phyloP scores from a whole-genome alignment of 2,329 filamentous ascomycete genomes.

The Penicillium polonicum region DNA sequence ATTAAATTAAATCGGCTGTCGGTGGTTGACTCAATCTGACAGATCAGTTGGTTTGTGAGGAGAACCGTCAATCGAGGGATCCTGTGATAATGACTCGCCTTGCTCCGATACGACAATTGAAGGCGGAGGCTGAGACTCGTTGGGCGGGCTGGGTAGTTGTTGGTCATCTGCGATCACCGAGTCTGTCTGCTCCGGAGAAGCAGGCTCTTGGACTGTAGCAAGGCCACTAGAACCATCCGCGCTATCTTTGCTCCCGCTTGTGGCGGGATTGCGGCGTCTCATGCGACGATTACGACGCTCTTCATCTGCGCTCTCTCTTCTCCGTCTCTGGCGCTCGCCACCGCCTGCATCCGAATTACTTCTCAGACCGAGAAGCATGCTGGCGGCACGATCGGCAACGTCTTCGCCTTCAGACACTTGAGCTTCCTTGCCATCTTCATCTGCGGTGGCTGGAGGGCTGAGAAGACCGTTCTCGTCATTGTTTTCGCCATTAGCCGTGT shows the following conservation, averaged over 20 bases:
- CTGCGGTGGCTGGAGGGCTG: slow-evolving; percentile 50
- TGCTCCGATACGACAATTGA: slow-evolving; percentile 42
- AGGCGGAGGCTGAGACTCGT: slow-evolving; percentile 29
- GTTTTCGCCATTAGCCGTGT: slow-evolving; percentile 41
- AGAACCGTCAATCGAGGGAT: slow-evolving; percentile 23
- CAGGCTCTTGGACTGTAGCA: slow-evolving; percentile 34
- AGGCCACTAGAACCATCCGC: slow-evolving; percentile 29
- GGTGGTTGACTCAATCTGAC: slow-evolving; percentile 21
- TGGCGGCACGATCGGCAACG: slow-evolving; percentile 79
- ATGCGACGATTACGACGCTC: slow-evolving; percentile 68
- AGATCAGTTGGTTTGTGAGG: slow-evolving; percentile 25
- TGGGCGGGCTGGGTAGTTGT: slow-evolving; percentile 23
- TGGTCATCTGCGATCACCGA: slow-evolving; percentile 22
- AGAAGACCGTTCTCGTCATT: slow-evolving; percentile 41
- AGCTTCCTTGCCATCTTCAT: slow-evolving; percentile 35
- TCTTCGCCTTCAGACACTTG: slow-evolving; percentile 61
- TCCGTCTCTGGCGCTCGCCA: slow-evolving; percentile 58
- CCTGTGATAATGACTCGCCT: slow-evolving; percentile 20
- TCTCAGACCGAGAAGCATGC: slow-evolving; percentile 79
- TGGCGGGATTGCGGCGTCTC: slow-evolving; percentile 60
- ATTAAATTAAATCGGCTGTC: slow-evolving; percentile 30
- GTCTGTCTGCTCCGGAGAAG: slow-evolving; percentile 29
- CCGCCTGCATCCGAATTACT: slow-evolving; percentile 59
- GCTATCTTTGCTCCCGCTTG: slow-evolving; percentile 39
- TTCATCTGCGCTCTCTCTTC: slow-evolving; percentile 74